Conservation (phyloP, 306 rosid species). For the Astragalus membranaceus region DNA sequence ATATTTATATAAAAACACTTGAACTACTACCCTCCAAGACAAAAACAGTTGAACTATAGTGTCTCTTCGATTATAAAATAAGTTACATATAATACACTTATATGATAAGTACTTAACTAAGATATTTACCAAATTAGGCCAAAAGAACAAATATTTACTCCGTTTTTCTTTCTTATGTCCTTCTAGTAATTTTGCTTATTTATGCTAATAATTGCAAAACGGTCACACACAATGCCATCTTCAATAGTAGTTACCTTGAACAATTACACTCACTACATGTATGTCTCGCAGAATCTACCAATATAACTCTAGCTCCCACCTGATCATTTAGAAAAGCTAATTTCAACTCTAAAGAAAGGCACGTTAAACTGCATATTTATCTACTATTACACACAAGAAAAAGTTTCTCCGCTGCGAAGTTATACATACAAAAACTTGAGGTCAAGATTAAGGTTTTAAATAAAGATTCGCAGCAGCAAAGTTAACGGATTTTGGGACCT, state of each 20-base stretch:
- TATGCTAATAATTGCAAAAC: background rate
- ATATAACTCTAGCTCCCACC: background rate
- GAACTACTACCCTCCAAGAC: too few relatives aligned
- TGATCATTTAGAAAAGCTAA: background rate
- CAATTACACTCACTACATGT: constrained; percentile 8
- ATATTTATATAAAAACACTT: too few relatives aligned
- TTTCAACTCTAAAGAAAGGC: background rate
- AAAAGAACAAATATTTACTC: background rate
- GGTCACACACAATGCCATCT: background rate
- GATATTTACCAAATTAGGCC: too few relatives aligned
- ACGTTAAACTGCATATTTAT: constrained; percentile 8
- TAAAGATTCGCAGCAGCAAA: background rate
- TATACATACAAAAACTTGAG: constrained; percentile 3
- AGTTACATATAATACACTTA: too few relatives aligned
- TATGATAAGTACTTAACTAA: too few relatives aligned
- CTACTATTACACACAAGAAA: background rate
- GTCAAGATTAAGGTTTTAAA: background rate
- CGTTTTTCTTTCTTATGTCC: background rate
- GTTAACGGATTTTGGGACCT: background rate
- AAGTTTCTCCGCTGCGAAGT: background rate
- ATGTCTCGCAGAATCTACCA: constrained; percentile 9
- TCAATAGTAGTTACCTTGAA: background rate
- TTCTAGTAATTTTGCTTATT: background rate
- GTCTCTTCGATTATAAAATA: too few relatives aligned
- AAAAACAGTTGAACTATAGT: too few relatives aligned